Evolutionary conservation across 225 moss, liverwort and hornwort species (phyloP).

Genomic region (Pleurozium schreberi): DNA sequence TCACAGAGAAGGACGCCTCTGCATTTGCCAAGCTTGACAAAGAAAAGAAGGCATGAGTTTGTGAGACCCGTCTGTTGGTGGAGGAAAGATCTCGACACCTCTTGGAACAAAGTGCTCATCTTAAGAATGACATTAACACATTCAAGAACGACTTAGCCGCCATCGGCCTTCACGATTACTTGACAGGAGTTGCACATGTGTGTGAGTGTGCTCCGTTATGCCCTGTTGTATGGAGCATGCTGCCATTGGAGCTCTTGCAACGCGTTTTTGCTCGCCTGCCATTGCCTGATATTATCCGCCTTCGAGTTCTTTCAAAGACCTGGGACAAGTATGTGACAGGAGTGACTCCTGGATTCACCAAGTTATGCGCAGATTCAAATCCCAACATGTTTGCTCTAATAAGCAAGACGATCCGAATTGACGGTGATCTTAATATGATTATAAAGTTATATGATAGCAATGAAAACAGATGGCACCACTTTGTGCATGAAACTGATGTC

Average conservation of each 20-base stretch:
- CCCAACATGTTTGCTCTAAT: background rate
- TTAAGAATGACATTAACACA: too few relatives aligned
- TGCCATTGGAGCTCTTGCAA: background rate
- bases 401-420: background rate
- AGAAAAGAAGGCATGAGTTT: too few relatives aligned
- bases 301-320: background rate
- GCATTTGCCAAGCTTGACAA: too few relatives aligned
- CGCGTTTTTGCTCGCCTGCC: background rate
- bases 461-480: background rate
- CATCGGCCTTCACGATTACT: too few relatives aligned
- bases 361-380: background rate
- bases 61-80: too few relatives aligned
- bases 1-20: too few relatives aligned
- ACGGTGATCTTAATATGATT: too few relatives aligned
- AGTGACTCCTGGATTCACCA: background rate
- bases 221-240: background rate
- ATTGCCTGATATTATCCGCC: background rate
- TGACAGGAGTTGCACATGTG: background rate
- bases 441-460: background rate
- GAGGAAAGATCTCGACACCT: too few relatives aligned
- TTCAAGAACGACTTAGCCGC: too few relatives aligned
- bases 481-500: background rate
- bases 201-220: background rate
- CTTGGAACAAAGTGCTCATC: too few relatives aligned
- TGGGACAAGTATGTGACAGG: background rate